These are phyloP conservation scores for Erodium chrysanthum DNA, from an alignment of 441 rosid genomes.

Conservation along the genomic window DNA sequence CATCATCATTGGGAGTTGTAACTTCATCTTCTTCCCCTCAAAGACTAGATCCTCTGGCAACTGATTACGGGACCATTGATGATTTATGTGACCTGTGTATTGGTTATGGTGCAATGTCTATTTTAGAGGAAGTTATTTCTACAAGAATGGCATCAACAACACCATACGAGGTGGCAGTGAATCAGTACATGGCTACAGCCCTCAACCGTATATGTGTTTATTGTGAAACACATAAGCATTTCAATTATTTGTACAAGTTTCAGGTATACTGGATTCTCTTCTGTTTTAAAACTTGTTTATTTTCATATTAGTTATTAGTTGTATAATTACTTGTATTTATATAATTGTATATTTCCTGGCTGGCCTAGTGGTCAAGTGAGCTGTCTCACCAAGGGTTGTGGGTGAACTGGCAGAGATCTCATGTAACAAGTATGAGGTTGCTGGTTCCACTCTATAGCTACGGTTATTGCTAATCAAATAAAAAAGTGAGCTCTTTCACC, in stretches of 20 bases:
- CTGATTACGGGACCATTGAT: constrained; percentile 91
- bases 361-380: too few species aligned
- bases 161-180: constrained; percentile 46
- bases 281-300: not conserved
- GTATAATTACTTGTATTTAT: not conserved
- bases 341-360: not conserved
- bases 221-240: constrained; percentile 80
- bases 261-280: constrained; percentile 41
- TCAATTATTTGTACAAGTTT: constrained; percentile 83
- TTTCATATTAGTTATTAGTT: not conserved
- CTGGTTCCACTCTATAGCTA: too few species aligned
- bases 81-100: constrained; percentile 72
- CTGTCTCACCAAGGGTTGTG: too few species aligned
- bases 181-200: constrained; percentile 58
- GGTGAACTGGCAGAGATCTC: too few species aligned
- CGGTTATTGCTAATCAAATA: too few species aligned
- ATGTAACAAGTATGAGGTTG: too few species aligned
- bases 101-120: constrained; percentile 75
- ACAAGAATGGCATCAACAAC: constrained; percentile 53
- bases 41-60: constrained; percentile 79
- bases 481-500: too few species aligned
- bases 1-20: constrained; percentile 43
- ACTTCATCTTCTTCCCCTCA: constrained; percentile 82
- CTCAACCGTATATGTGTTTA: constrained; percentile 77
- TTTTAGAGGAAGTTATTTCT: constrained; percentile 77